Evolutionary conservation across 2,329 filamentous ascomycete genomes (phyloP).

Genomic region (Claviceps maximensis): DNA sequence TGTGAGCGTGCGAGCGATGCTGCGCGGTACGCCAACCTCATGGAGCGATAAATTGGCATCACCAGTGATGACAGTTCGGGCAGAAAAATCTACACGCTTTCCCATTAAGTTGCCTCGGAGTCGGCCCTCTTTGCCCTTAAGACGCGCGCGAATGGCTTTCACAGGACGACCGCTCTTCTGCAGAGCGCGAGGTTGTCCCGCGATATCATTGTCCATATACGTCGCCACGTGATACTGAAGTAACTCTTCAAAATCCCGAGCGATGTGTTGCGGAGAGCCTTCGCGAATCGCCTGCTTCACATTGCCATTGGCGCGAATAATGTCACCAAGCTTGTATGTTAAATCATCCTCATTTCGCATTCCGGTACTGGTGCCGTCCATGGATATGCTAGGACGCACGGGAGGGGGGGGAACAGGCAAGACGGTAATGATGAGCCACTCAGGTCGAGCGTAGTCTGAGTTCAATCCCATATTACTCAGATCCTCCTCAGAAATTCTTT

Average conservation of each 20-base stretch:
- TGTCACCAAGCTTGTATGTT: constrained; percentile 97
- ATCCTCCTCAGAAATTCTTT: constrained; percentile 69
- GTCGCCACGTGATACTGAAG: constrained; percentile 97
- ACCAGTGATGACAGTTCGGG: constrained; percentile 98
- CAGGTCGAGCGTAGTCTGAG: constrained; percentile 85
- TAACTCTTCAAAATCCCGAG: constrained; percentile 78
- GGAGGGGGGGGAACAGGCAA: constrained; percentile 90
- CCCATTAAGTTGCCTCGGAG: constrained; percentile 98
- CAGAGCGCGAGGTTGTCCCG: constrained; percentile 81
- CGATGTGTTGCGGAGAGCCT: constrained; percentile 82
- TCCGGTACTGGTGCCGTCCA: constrained; percentile 85
- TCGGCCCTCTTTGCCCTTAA: constrained; percentile 98
- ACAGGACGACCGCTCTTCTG: constrained; percentile 96
- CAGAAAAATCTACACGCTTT: constrained; percentile 98
- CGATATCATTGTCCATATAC: constrained; percentile 99
- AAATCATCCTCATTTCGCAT: constrained; percentile 96
- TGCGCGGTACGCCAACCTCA: constrained; percentile 91
- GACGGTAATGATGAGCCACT: constrained; percentile 97
- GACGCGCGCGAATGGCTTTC: constrained; percentile 88
- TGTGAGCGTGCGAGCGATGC: constrained; percentile 82
- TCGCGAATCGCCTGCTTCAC: constrained; percentile 83
- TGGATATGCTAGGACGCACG: constrained; percentile 91
- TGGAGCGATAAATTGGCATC: constrained; percentile 94
- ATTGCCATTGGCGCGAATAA: constrained; percentile 93
- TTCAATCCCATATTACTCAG: constrained; percentile 82